Percentiles rank a stretch among this genome's conserved stretches.
Conservation (phyloP, 2,329 filamentous ascomycete species). For the Aaosphaeria arxii region DNA sequence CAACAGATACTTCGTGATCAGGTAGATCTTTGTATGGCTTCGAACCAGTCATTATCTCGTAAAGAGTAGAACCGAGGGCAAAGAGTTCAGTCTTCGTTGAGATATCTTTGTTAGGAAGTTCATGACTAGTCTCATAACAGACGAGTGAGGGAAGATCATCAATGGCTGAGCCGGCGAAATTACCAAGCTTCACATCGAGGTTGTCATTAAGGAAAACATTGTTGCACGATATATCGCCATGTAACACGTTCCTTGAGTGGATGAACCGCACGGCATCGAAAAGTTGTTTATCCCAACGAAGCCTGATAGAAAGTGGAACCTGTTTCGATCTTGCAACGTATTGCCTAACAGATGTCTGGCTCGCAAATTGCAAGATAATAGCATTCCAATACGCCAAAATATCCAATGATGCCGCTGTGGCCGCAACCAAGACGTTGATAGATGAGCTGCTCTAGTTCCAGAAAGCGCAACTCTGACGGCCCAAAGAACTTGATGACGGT, state of each 20-base stretch:
- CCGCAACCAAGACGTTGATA: conserved; percentile 9
- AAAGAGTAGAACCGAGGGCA: conserved; percentile 32
- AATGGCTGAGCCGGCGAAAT: conserved; percentile 35
- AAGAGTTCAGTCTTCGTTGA: conserved; percentile 29
- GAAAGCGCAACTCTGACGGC: conserved; percentile 5
- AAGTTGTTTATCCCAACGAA: conserved; percentile 10
- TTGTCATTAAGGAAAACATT: conserved; percentile 38
- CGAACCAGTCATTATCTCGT: conserved; percentile 32
- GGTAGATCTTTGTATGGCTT: conserved; percentile 27
- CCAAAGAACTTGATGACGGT: conserved; percentile 10
- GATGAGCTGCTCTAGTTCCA: conserved; percentile 9
- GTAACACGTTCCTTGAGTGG: conserved; percentile 36
- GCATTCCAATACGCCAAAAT: conserved; percentile 9
- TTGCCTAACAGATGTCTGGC: conserved; percentile 10
- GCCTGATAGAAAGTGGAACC: conserved; percentile 7
- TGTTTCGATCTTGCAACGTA: conserved; percentile 7
- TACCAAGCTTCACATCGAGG: conserved; percentile 37
- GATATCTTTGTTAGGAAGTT: conserved; percentile 9
- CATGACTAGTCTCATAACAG: conserved; percentile 10
- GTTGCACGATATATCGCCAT: conserved; percentile 40
- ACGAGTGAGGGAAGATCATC: conserved; percentile 13
- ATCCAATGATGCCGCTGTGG: conserved; percentile 9
- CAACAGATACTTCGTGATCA: conserved; percentile 23
- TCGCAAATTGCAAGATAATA: conserved; percentile 9
- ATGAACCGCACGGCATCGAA: conserved; percentile 15